Evolutionary conservation across 257 asterid genomes (phyloP).

Genomic region (Lavandula angustifolia): DNA sequence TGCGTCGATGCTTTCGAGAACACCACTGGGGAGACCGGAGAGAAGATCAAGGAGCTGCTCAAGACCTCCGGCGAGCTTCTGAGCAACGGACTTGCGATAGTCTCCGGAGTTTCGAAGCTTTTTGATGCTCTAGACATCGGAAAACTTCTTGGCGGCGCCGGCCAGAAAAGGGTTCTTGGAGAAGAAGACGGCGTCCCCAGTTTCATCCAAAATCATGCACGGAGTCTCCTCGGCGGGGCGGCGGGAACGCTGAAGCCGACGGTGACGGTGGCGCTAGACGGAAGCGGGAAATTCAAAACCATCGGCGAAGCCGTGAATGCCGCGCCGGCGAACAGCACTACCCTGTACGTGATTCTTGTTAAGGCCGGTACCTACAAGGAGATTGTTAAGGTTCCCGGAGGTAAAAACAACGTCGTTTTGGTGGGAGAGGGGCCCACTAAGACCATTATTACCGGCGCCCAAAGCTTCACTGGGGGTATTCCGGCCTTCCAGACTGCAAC

Average conservation of each 20-base stretch:
- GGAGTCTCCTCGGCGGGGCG: slow-evolving; percentile 43
- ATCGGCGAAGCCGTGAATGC: slow-evolving; percentile 48
- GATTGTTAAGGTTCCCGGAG: slow-evolving; percentile 40
- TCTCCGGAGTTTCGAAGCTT: slow-evolving; percentile 41
- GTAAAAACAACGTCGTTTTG: slow-evolving; percentile 46
- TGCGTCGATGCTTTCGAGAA: slow-evolving; percentile 73
- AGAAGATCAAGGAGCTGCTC: slow-evolving; percentile 58
- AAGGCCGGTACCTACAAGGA: slow-evolving; percentile 70
- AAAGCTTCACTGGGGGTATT: slow-evolving; percentile 43
- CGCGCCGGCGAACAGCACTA: slow-evolving; percentile 38
- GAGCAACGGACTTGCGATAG: slow-evolving; percentile 62
- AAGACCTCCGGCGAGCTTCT: slow-evolving; percentile 46
- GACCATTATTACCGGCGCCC: slow-evolving; percentile 52
- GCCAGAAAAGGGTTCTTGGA: slow-evolving; percentile 35
- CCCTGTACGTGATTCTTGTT: slow-evolving; percentile 39
- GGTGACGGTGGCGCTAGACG: slow-evolving; percentile 65
- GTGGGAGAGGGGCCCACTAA: slow-evolving; percentile 66
- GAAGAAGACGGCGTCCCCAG: neutral
- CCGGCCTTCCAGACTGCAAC: slow-evolving; percentile 53
- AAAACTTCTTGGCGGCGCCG: slow-evolving; percentile 34
- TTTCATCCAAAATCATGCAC: slow-evolving; percentile 19
- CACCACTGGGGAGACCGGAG: slow-evolving; percentile 58
- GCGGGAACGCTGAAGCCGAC: slow-evolving; percentile 35
- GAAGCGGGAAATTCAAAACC: slow-evolving; percentile 56
- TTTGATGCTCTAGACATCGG: slow-evolving; percentile 37